Base-by-base conservation (phyloP, 192 early-diverging fungal genomes). In the Rhizophagus sp. region DNA sequence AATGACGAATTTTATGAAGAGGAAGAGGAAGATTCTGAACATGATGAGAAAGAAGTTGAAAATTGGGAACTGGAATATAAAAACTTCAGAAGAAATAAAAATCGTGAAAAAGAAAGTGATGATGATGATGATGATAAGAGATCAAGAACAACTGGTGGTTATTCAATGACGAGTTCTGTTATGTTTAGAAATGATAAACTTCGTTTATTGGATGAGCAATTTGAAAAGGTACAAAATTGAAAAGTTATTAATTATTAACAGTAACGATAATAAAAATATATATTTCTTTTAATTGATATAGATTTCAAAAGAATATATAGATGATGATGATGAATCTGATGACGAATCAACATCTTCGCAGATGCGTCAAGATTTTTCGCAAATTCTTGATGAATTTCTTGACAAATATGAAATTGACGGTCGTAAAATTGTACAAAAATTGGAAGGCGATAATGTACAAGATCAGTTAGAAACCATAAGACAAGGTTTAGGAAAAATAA, bases 131-230 rank as follows among this genome's bases (percentile, higher is more conserved):
- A 89, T 78, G 89, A 89, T 67, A 73, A 65, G 27, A 80, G 78
- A 79, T 82, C 84, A 83, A 85, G 76, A 77, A 82, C 81, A 52
- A 87, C 82, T 68, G 88, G 2, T 86, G 34, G 87, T 24, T 92
- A 94, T 39, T 97, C 97, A 12, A 96, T 98, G 95, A 93, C 96
- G 1, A 96, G 96, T 22, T 96, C 96, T 8, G 91, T 93, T 62
- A 94, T 98, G 95, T 94, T 91, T 86, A 92, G 98, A 83, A 98
- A 97, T 82, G 91, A 92, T 62, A 92, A 96, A 78, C 86, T 99
- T 27, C 94, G 93, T 9, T 87, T 96, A 24, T 84, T 99, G 65
- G 98, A 99, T 89, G 96, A 97, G 79, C 93, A 92, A 79, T 99
- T 97, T 86, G 98, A 99, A 81, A 85, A 91, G 83, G 84, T 96